Evolutionary conservation across 2,329 filamentous ascomycete genomes (phyloP).

Genomic region (Pestalotiopsis sp.): DNA sequence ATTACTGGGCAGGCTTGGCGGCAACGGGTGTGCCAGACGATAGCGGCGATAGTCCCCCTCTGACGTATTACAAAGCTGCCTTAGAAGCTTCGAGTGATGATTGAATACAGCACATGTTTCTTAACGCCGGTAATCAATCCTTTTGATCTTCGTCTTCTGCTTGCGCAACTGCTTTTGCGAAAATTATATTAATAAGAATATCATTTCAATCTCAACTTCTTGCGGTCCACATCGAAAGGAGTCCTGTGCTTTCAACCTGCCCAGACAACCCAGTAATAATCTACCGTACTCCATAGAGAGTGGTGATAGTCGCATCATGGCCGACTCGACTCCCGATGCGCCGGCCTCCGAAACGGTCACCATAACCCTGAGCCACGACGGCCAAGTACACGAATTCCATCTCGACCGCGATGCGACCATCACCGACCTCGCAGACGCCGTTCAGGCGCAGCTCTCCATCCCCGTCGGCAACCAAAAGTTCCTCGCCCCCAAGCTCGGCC

Average conservation of each 20-base stretch:
- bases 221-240: not conserved
- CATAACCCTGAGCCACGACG: constrained; percentile 50
- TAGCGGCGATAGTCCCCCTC: not conserved
- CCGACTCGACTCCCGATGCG: constrained; percentile 16
- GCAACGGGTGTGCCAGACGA: not conserved
- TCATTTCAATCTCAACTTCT: not conserved
- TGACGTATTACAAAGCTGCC: constrained; percentile 47
- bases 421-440: constrained; percentile 60
- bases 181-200: constrained; percentile 9
- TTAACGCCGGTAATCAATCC: not conserved
- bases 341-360: constrained; percentile 33
- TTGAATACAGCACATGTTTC: constrained; percentile 8
- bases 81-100: constrained; percentile 18
- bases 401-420: constrained; percentile 51
- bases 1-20: not conserved
- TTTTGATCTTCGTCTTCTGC: not conserved
- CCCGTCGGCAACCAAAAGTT: constrained; percentile 69
- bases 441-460: constrained; percentile 59
- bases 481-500: constrained; percentile 65
- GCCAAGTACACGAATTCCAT: constrained; percentile 44
- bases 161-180: not conserved
- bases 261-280: not conserved
- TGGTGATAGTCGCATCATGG: constrained; percentile 16
- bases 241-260: not conserved
- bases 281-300: not conserved